These are phyloP conservation scores for Aspergillus hortae DNA, from an alignment of 2,329 filamentous ascomycete genomes.

Conservation along the genomic window DNA sequence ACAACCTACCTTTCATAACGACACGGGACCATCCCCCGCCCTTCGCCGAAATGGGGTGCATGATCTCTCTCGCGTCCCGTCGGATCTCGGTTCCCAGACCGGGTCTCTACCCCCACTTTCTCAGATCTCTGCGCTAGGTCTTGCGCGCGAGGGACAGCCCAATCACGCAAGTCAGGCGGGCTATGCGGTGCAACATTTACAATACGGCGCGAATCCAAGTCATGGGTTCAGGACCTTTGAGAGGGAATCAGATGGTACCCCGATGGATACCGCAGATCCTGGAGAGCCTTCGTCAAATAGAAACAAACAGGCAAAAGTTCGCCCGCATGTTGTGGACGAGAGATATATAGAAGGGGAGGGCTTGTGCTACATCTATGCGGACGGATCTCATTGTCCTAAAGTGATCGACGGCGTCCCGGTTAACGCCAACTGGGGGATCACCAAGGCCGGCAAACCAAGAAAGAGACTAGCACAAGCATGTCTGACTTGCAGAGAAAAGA, in stretches of 20 bases:
- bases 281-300: conserved; percentile 5
- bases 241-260: conserved; percentile 6
- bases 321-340: conserved; percentile 39
- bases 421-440: conserved; percentile 89
- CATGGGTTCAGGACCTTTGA: conserved; percentile 15
- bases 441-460: conserved; percentile 88
- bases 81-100: conserved; percentile 18
- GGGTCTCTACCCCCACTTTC: conserved; percentile 28
- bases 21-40: conserved; percentile 10
- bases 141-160: conserved; percentile 16
- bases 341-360: conserved; percentile 66
- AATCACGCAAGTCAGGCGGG: conserved; percentile 18
- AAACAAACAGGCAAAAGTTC: conserved; percentile 16
- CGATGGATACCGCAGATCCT: conserved; percentile 1
- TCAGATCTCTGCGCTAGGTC: conserved; percentile 25
- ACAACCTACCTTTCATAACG: conserved; percentile 20
- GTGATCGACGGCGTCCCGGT: conserved; percentile 81
- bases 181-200: conserved; percentile 16
- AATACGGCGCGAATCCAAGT: conserved; percentile 16
- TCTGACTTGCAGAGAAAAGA: conserved; percentile 90
- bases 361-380: conserved; percentile 80
- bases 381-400: conserved; percentile 77
- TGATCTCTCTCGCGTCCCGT: conserved; percentile 14
- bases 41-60: conserved; percentile 12
- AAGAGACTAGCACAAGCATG: conserved; percentile 92